Evolutionary conservation across 2,329 filamentous ascomycete genomes (phyloP).

Genomic region (Cercospora beticola): DNA sequence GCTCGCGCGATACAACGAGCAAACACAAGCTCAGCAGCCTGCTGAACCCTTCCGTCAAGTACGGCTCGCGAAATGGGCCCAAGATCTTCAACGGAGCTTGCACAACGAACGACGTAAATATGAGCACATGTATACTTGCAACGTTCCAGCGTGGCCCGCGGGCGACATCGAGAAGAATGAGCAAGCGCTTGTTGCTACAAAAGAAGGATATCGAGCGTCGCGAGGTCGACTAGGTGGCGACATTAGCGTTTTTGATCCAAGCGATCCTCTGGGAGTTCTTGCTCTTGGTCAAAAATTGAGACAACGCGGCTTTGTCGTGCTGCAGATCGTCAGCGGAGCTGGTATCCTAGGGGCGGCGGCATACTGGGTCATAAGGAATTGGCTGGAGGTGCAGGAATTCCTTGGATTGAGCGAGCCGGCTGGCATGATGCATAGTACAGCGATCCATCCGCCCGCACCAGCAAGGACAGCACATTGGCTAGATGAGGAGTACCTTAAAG

Average conservation of each 20-base stretch:
- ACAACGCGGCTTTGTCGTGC: slow-evolving; percentile 62
- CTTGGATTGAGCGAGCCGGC: slow-evolving; percentile 24
- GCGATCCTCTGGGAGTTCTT: slow-evolving; percentile 79
- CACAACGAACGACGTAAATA: slow-evolving; percentile 71
- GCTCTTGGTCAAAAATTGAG: slow-evolving; percentile 60
- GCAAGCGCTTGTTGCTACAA: slow-evolving; percentile 23
- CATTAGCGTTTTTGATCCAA: slow-evolving; percentile 49
- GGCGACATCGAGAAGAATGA: slow-evolving; percentile 48
- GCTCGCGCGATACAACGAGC: slow-evolving; percentile 50
- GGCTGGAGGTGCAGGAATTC: slow-evolving; percentile 34
- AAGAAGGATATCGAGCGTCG: slow-evolving; percentile 35
- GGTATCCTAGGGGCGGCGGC: slow-evolving; percentile 69
- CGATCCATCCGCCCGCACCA: slow-evolving; percentile 15
- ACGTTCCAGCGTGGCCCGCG: slow-evolving; percentile 60
- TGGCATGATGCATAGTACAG: slow-evolving; percentile 16
- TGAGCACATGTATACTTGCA: slow-evolving; percentile 58
- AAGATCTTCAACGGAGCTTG: slow-evolving; percentile 74
- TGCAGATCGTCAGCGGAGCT: slow-evolving; percentile 73
- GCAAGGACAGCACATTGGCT: slow-evolving; percentile 12
- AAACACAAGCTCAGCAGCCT: slow-evolving; percentile 49
- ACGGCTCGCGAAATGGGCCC: slow-evolving; percentile 78
- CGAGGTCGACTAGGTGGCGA: slow-evolving; percentile 38
- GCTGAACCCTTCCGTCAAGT: slow-evolving; percentile 65
- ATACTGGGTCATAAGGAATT: slow-evolving; percentile 40
- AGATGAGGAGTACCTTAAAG: slow-evolving; percentile 8